A percentile compares a stretch with the other conserved stretches of the same genome.
These are phyloP conservation scores for Berberis vulgaris DNA, from an alignment of 164 flowering plant species.

Conservation along the genomic window DNA sequence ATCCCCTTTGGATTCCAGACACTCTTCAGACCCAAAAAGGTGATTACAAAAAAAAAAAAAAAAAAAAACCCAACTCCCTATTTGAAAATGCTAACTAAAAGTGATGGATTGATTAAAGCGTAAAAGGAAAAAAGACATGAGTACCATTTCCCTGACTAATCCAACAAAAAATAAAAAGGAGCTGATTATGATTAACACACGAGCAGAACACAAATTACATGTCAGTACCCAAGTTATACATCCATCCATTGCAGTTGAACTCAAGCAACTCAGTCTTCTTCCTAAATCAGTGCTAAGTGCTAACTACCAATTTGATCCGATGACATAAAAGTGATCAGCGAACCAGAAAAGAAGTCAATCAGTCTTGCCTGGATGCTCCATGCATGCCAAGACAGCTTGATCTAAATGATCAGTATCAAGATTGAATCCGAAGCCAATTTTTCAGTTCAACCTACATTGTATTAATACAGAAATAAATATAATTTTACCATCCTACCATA, in stretches of 20 bases:
- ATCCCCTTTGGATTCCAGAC: conserved; percentile 32
- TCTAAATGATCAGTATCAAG: too few species aligned
- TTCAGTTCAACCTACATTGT: conserved; percentile 23
- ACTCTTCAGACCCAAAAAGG: conserved; percentile 12
- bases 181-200: conserved; percentile 1
- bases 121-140: not conserved
- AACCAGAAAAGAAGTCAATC: conserved; percentile 18
- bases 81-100: conserved; percentile 15
- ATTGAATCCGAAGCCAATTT: too few species aligned
- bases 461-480: conserved; percentile 32
- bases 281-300: conserved; percentile 12
- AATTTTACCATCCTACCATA: conserved; percentile 15
- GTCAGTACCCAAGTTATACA: conserved; percentile 14
- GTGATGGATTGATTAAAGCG: not conserved
- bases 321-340: conserved; percentile 35
- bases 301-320: conserved; percentile 15
- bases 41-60: conserved; percentile 1
- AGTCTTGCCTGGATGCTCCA: conserved; percentile 28
- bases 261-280: conserved; percentile 9
- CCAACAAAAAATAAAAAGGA: conserved; percentile 7
- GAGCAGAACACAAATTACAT: conserved; percentile 12
- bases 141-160: conserved; percentile 10
- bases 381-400: conserved; percentile 18
- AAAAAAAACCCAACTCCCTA: conserved; percentile 9
- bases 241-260: too few species aligned